Conservation (phyloP, 208 protist genomes). For the Porcisia hertigi region DNA sequence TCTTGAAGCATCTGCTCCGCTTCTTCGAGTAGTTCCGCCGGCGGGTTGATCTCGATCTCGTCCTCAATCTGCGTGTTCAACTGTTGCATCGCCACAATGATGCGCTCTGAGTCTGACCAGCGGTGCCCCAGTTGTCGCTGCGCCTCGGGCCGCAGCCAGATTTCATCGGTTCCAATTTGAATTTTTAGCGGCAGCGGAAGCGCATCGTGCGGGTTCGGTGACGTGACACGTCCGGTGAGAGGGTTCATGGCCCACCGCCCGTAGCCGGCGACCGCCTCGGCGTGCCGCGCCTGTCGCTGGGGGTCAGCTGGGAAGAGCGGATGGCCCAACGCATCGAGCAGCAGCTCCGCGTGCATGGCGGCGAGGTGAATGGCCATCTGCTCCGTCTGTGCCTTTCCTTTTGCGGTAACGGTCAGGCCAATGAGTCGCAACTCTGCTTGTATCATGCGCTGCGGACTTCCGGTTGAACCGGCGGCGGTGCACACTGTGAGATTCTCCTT, state of each 20-base stretch:
- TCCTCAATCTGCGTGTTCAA: slow-evolving; percentile 59
- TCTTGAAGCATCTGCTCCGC: slow-evolving; percentile 42
- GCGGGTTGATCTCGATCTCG: slow-evolving; percentile 69
- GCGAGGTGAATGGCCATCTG: slow-evolving; percentile 69
- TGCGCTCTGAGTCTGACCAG: slow-evolving; percentile 56
- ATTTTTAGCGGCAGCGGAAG: slow-evolving; percentile 80
- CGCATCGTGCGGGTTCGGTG: slow-evolving; percentile 44
- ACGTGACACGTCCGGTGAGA: slow-evolving; percentile 13
- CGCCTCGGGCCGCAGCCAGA: slow-evolving; percentile 47
- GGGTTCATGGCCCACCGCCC: slow-evolving; percentile 78
- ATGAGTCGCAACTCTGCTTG: slow-evolving; percentile 58
- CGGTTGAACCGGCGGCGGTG: slow-evolving; percentile 29
- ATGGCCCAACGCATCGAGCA: slow-evolving; percentile 64
- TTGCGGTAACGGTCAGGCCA: slow-evolving; percentile 34
- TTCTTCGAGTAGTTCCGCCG: slow-evolving; percentile 49
- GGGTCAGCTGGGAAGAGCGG: slow-evolving; percentile 61
- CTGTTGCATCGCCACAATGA: slow-evolving; percentile 30
- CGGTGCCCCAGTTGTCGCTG: slow-evolving; percentile 4
- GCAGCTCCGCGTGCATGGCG: slow-evolving; percentile 83
- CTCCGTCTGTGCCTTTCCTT: slow-evolving; percentile 62
- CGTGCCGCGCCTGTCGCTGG: slow-evolving; percentile 61
- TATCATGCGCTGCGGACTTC: slow-evolving; percentile 45
- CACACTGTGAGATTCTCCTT: slow-evolving; percentile 39
- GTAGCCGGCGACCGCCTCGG: slow-evolving; percentile 48
- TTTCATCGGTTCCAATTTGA: slow-evolving; percentile 65